phyloP scores from a whole-genome alignment of 352 stramenopile species.

The Globisporangium iwayamae region DNA sequence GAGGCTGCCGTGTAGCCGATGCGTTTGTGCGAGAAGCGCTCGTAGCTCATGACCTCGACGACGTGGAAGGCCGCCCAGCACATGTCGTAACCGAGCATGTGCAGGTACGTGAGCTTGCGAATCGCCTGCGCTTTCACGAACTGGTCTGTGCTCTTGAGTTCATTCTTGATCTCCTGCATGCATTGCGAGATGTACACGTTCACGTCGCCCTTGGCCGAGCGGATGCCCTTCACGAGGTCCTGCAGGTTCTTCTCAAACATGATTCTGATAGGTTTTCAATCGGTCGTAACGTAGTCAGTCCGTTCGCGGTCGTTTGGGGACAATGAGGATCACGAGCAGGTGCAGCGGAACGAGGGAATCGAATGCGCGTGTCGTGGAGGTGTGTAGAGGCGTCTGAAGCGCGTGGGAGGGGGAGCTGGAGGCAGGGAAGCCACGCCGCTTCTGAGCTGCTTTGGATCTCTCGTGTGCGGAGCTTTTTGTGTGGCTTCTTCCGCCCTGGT shows the following conservation, averaged over 20 bases:
- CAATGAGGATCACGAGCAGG: neutral
- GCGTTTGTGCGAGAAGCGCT: conserved; percentile 95
- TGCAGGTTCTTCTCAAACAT: conserved; percentile 99
- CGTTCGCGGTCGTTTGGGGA: neutral
- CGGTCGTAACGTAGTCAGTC: neutral
- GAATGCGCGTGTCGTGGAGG: neutral
- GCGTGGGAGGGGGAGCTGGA: neutral
- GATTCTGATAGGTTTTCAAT: conserved; percentile 3
- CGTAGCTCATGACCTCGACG: conserved; percentile 97
- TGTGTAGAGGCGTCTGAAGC: neutral
- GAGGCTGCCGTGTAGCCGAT: conserved; percentile 95
- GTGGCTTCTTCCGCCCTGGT: conserved; percentile 11
- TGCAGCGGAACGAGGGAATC: conserved; percentile 2
- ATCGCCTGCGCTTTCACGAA: conserved; percentile 97
- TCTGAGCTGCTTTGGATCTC: conserved; percentile 9
- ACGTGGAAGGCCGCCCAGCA: conserved; percentile 97
- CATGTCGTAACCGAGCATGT: conserved; percentile 99
- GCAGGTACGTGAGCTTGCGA: conserved; percentile 95
- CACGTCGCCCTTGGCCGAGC: conserved; percentile 94
- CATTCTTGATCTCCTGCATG: conserved; percentile 97
- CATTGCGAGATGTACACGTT: conserved; percentile 96
- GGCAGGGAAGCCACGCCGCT: conserved; percentile 3
- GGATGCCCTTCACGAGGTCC: conserved; percentile 99
- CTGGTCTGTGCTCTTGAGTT: conserved; percentile 95
- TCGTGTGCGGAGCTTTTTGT: neutral